Evolutionary conservation across 495 filamentous ascomycete genomes (phyloP).

Genomic region (Emericellopsis terricola): DNA sequence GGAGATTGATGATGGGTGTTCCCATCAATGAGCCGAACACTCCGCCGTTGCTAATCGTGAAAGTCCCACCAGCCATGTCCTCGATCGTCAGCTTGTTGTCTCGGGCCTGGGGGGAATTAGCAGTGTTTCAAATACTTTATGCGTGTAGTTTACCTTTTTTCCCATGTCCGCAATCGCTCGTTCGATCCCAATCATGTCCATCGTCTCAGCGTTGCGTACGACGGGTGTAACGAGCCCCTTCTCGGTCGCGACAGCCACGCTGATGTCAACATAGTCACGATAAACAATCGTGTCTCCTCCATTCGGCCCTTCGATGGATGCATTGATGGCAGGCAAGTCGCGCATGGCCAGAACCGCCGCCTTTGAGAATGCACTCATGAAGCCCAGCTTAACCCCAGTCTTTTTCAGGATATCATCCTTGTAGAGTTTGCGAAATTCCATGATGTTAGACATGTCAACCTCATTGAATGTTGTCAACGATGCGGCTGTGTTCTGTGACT

Average conservation of each 20-base stretch:
- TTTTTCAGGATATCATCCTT: slow-evolving; percentile 93
- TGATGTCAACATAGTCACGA: slow-evolving; percentile 94
- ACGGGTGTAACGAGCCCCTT: slow-evolving; percentile 96
- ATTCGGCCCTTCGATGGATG: slow-evolving; percentile 88
- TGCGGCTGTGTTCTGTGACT: slow-evolving; percentile 96
- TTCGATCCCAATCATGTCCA: slow-evolving; percentile 83
- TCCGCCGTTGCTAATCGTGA: slow-evolving; percentile 89
- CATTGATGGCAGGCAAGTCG: slow-evolving; percentile 90
- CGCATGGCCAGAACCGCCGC: slow-evolving; percentile 87
- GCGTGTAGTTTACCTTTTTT: slow-evolving; percentile 49
- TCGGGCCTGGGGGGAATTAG: slow-evolving; percentile 42
- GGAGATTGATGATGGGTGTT: slow-evolving; percentile 97
- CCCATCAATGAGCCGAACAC: slow-evolving; percentile 57
- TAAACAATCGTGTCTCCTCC: slow-evolving; percentile 97
- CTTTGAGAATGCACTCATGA: slow-evolving; percentile 94
- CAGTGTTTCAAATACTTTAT: not conserved
- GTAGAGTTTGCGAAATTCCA: slow-evolving; percentile 93
- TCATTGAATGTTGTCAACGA: slow-evolving; percentile 98
- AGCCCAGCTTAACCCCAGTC: slow-evolving; percentile 92
- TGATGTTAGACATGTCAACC: slow-evolving; percentile 95
- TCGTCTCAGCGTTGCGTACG: slow-evolving; percentile 75
- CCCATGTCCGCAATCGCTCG: slow-evolving; percentile 83
- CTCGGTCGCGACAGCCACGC: slow-evolving; percentile 91
- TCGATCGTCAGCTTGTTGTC: slow-evolving; percentile 97
- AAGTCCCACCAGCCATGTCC: slow-evolving; percentile 97